Conservation (phyloP, 1,284 basidiomycete species). For the Apiotrichum siamense region DNA sequence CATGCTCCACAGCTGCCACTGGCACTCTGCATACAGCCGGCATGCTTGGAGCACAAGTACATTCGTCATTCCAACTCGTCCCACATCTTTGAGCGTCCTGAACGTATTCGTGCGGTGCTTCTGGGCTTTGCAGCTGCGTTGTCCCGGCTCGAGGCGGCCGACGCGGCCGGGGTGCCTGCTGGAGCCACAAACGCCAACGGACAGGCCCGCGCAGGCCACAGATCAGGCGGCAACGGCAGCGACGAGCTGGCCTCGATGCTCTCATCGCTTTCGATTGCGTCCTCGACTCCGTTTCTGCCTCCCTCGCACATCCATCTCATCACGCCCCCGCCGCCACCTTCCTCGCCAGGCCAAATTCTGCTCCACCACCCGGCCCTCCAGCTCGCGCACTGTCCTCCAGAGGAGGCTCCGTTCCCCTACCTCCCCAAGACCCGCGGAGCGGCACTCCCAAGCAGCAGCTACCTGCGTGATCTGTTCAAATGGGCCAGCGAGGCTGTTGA, state of each 20-base stretch:
- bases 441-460: constrained; percentile 25
- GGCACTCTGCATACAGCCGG: constrained; percentile 47
- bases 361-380: constrained; percentile 42
- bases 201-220: background rate
- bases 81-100: constrained; percentile 76
- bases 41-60: constrained; percentile 58
- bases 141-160: constrained; percentile 59
- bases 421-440: constrained; percentile 13
- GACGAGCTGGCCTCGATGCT: constrained; percentile 29
- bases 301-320: constrained; percentile 27
- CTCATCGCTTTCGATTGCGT: constrained; percentile 28
- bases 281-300: constrained; percentile 4
- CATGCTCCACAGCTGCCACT: constrained; percentile 27
- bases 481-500: constrained; percentile 64
- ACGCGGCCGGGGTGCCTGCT: background rate
- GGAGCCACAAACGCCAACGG: too few species aligned
- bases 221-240: background rate
- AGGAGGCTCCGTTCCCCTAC: constrained; percentile 37
- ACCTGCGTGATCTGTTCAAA: constrained; percentile 38
- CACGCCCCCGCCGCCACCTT: constrained; percentile 21
- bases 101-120: constrained; percentile 75
- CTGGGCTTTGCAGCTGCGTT: constrained; percentile 71
- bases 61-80: constrained; percentile 68
- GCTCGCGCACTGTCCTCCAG: constrained; percentile 34
- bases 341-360: constrained; percentile 31